Base-by-base conservation (phyloP, 75 land plant species). In the Picea sitchensis region DNA sequence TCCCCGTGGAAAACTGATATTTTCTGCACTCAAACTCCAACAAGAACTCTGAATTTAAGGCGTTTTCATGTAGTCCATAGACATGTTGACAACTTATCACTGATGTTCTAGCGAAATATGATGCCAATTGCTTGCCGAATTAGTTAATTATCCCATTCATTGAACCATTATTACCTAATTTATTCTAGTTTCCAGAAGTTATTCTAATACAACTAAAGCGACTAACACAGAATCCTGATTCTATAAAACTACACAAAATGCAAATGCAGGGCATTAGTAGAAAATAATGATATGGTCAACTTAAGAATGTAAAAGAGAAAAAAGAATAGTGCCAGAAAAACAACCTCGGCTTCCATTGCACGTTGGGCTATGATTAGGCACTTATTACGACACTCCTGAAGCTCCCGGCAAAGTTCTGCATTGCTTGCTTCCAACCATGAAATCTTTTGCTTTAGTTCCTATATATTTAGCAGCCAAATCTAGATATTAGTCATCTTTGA, bases 391-490 rank as follows among this genome's bases (percentile, higher is more conserved):
- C 84, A 89, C 54, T 87, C 91, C 79, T 92, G 86, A 31, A 98
- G 87, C 81, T 95, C 91, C 73, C 89, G 83, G 65, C 82, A 88
- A 47, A 98, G 93, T 58, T 93, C 94, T 67, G 81, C 84, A 87
- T 93, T 95, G 54, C 93, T 87, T 38, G 96, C 90, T 77, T 98
- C 99, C 56, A 98, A 90, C 96, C 98, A 93, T 79, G 93, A 86
- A 77, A 98, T 90, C 80, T 88, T 98, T 78, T 98, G 95, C 78
- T 93, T 96, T 47, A 96, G 85, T 81, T 83, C 90, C 98, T 96
- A 80, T 30, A 80, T 14, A 59, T 64, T 59, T 23, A 60, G 30
- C 20, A 59, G 63, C n/a, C 65, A 76, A 23, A 76, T 74, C 21
- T 30, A 26, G 67, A 64, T 38, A 69, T 71, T 41, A 71, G 3